Evolutionary conservation across 805 yeast species (phyloP).

Genomic region (Lipomyces yamadae): DNA sequence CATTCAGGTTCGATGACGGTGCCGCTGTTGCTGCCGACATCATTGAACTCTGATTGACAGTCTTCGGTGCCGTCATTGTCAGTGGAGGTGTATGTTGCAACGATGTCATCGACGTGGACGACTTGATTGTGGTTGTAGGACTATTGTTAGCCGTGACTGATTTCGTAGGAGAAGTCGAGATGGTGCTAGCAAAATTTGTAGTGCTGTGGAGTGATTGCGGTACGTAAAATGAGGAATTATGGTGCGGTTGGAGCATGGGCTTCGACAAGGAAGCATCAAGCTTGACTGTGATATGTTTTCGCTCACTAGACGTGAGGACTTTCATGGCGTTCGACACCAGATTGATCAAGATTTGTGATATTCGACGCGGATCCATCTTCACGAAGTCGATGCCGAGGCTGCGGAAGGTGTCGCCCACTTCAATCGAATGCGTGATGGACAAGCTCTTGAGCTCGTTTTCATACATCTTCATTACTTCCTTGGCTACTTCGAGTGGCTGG

Average conservation of each 20-base stretch:
- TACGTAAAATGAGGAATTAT: constrained; percentile 25
- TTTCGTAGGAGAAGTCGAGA: constrained; percentile 18
- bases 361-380: constrained; percentile 87
- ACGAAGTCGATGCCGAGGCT: constrained; percentile 48
- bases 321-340: constrained; percentile 87
- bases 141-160: not conserved
- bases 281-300: constrained; percentile 49
- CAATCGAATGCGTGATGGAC: constrained; percentile 65
- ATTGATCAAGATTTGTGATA: constrained; percentile 90
- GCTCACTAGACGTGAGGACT: constrained; percentile 89
- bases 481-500: constrained; percentile 29
- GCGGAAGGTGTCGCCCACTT: constrained; percentile 45
- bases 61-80: not conserved
- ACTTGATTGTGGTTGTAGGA: not conserved
- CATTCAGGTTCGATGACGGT: not conserved
- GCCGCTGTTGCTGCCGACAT: not conserved
- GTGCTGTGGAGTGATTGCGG: constrained; percentile 11
- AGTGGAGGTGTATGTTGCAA: not conserved
- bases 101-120: constrained; percentile 6
- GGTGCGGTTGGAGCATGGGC: constrained; percentile 24
- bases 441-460: constrained; percentile 77
- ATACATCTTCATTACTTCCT: constrained; percentile 78
- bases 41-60: not conserved
- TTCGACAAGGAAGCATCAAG: constrained; percentile 31
- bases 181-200: constrained; percentile 5